Evolutionary conservation across 129 eudicot species (phyloP).

Genomic region (Deinandra increscens): DNA sequence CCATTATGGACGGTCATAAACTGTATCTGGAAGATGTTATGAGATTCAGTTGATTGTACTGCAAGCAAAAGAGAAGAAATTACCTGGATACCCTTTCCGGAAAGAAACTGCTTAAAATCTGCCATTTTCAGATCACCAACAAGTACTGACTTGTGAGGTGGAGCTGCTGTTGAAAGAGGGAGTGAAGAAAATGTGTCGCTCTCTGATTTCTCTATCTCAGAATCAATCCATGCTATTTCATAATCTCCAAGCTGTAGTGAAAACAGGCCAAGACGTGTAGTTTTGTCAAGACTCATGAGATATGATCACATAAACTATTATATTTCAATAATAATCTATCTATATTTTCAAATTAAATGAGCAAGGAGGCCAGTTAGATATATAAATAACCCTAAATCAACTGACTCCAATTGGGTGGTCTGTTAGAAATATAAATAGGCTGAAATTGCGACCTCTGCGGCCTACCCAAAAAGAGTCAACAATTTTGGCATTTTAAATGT

Average conservation of each 20-base stretch:
- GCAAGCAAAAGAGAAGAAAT: conserved; percentile 2
- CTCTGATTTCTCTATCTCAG: conserved; percentile 83
- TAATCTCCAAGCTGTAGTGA: conserved; percentile 84
- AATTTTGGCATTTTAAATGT: neutral
- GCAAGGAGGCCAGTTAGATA: too few relatives aligned
- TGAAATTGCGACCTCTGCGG: too few relatives aligned
- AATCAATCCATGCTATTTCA: conserved; percentile 97
- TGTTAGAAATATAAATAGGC: neutral
- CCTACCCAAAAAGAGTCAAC: too few relatives aligned
- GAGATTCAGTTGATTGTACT: neutral
- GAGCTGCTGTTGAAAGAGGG: conserved; percentile 73
- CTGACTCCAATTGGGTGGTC: too few relatives aligned
- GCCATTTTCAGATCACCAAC: conserved; percentile 99
- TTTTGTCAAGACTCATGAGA: neutral
- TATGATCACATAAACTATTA: neutral
- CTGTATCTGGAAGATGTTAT: neutral
- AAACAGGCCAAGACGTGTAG: neutral
- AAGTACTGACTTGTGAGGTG: conserved; percentile 87
- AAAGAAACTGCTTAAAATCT: conserved; percentile 92
- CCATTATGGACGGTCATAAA: neutral
- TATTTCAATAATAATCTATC: neutral
- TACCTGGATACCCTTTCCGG: conserved; percentile 95
- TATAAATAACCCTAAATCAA: too few relatives aligned
- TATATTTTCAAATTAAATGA: neutral
- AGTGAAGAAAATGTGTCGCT: conserved; percentile 66